Conservation (phyloP, 2,329 filamentous ascomycete species). For the Tolypocladium ovalisporum region DNA sequence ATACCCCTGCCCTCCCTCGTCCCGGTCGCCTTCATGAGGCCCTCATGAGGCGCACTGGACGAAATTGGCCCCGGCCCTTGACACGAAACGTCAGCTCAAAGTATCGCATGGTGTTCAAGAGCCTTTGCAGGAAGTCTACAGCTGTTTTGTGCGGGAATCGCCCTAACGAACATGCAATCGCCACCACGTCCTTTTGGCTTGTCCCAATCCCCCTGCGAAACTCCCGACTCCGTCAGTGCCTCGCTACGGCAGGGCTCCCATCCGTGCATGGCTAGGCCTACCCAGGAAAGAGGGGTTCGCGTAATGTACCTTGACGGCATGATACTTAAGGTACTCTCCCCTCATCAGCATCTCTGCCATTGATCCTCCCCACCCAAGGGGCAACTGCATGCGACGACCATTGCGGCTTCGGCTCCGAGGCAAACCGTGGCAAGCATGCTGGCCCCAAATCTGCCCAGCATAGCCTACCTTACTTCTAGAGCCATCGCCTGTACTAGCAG, state of each 20-base stretch:
- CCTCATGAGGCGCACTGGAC: not conserved
- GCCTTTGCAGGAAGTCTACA: not conserved
- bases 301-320: not conserved
- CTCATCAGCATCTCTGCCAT: not conserved
- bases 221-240: not conserved
- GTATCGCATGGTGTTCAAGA: not conserved
- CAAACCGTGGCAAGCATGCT: not conserved
- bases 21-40: not conserved
- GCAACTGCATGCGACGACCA: not conserved
- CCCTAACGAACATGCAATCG: not conserved
- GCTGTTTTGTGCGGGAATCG: not conserved
- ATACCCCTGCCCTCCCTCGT: not conserved
- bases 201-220: not conserved
- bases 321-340: not conserved
- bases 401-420: not conserved
- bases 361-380: not conserved
- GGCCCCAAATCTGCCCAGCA: not conserved
- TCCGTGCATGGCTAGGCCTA: not conserved
- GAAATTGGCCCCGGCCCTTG: not conserved
- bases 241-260: not conserved
- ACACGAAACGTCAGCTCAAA: not conserved
- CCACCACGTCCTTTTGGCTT: not conserved
- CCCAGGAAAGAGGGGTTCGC: not conserved
- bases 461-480: not conserved
- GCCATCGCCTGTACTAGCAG: not conserved